A percentile compares a stretch with the other conserved stretches of the same genome.
phyloP scores from a whole-genome alignment of 2,329 filamentous ascomycete genomes.

The Didymella exigua region DNA sequence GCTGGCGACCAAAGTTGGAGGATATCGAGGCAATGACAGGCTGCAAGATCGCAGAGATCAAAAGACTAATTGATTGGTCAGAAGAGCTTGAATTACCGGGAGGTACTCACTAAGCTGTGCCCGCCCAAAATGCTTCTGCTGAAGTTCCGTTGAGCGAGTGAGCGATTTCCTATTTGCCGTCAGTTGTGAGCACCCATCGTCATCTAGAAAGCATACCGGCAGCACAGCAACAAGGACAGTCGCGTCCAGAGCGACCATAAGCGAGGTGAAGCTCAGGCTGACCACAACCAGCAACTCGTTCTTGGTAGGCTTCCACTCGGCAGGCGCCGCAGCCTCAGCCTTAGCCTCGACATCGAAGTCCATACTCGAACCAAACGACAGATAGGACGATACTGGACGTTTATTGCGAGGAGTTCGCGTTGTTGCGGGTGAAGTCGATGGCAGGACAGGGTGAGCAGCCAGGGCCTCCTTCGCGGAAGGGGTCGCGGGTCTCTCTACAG shows the following conservation, averaged over 20 bases:
- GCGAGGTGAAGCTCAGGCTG: slow-evolving; percentile 33
- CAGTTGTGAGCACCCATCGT: background rate
- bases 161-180: slow-evolving; percentile 28
- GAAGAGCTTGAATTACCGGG: background rate
- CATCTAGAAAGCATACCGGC: slow-evolving; percentile 23
- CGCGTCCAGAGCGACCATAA: slow-evolving; percentile 41
- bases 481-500: slow-evolving; percentile 5
- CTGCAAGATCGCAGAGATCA: slow-evolving; percentile 67
- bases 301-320: slow-evolving; percentile 22
- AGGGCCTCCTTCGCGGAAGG: background rate
- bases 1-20: slow-evolving; percentile 59
- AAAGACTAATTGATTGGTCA: slow-evolving; percentile 46
- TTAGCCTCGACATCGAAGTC: slow-evolving; percentile 21
- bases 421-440: background rate
- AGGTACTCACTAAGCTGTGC: slow-evolving; percentile 62
- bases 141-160: slow-evolving; percentile 31
- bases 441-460: background rate
- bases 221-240: slow-evolving; percentile 38
- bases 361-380: slow-evolving; percentile 8
- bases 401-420: background rate
- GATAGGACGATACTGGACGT: slow-evolving; percentile 5
- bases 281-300: slow-evolving; percentile 36
- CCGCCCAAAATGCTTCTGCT: slow-evolving; percentile 70
- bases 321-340: background rate
- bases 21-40: slow-evolving; percentile 52